Conservation (phyloP, 2,329 filamentous ascomycete genomes). For the Claviceps monticola region DNA sequence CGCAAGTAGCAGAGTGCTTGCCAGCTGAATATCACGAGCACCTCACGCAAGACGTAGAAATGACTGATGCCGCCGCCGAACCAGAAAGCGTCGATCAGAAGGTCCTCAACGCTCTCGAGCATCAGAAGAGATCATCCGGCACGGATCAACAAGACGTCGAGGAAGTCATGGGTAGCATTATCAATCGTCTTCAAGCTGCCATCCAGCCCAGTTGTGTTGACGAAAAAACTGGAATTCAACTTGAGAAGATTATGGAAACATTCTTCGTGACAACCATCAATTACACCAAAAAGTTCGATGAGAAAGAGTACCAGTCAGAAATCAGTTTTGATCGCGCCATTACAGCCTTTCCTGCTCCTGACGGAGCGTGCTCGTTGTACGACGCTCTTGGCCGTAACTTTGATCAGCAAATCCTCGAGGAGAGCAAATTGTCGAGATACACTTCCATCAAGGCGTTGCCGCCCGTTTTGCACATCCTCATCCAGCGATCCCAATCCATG, state of each 20-base stretch:
- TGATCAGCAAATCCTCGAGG: slow-evolving; percentile 60
- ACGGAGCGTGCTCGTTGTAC: slow-evolving; percentile 52
- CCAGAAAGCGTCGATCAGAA: slow-evolving; percentile 29
- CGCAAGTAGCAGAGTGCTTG: not conserved
- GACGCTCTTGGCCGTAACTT: slow-evolving; percentile 76
- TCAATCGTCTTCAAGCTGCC: slow-evolving; percentile 81
- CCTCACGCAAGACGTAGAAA: slow-evolving; percentile 12
- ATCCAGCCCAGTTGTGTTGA: slow-evolving; percentile 57
- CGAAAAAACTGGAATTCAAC: slow-evolving; percentile 55
- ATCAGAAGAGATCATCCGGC: slow-evolving; percentile 32
- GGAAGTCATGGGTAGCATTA: slow-evolving; percentile 85
- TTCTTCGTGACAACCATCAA: slow-evolving; percentile 50
- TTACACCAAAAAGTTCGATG: slow-evolving; percentile 40
- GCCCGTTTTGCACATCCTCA: slow-evolving; percentile 76
- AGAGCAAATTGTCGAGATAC: slow-evolving; percentile 48
- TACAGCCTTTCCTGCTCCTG: slow-evolving; percentile 41
- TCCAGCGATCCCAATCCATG: slow-evolving; percentile 69
- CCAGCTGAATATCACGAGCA: not conserved
- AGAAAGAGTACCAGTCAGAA: slow-evolving; percentile 26
- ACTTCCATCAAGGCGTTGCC: slow-evolving; percentile 64
- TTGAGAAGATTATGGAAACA: slow-evolving; percentile 63
- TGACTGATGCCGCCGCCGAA: slow-evolving; percentile 17
- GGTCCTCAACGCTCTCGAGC: slow-evolving; percentile 31
- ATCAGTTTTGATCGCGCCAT: slow-evolving; percentile 47
- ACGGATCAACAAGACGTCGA: slow-evolving; percentile 85